Percentiles rank a stretch among this genome's conserved stretches.
These are phyloP conservation scores for Backusella mclennaniae DNA, from an alignment of 192 early-diverging fungal genomes.

Conservation along the genomic window DNA sequence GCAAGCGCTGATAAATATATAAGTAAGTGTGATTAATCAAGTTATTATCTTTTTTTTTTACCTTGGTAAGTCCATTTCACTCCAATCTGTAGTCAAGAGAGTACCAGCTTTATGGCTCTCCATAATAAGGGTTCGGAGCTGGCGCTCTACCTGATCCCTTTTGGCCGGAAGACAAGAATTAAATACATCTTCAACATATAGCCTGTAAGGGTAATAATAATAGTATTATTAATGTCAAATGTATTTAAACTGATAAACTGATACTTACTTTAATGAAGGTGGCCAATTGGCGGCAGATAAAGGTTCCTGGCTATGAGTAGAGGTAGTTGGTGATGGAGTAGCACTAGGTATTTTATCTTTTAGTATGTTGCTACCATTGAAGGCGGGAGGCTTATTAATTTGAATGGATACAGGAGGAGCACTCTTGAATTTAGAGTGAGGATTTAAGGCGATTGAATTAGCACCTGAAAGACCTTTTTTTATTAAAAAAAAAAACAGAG, in stretches of 20 bases:
- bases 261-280: constrained; percentile 27
- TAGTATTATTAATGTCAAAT: not conserved
- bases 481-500: not conserved
- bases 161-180: not conserved
- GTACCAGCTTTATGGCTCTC: constrained; percentile 29
- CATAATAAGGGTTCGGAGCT: constrained; percentile 11
- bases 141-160: constrained; percentile 12
- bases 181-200: constrained; percentile 28
- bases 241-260: not conserved
- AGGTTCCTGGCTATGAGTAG: not conserved
- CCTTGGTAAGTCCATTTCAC: constrained; percentile 66
- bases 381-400: not conserved
- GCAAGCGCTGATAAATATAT: not conserved
- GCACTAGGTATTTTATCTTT: not conserved
- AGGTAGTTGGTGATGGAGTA: not conserved
- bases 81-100: constrained; percentile 68
- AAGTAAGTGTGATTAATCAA: not conserved
- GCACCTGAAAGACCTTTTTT: not conserved
- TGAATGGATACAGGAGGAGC: not conserved
- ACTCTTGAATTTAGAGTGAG: not conserved
- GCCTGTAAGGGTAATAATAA: not conserved
- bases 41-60: constrained; percentile 27
- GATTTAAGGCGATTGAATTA: not conserved
- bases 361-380: not conserved
- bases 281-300: constrained; percentile 22